A percentile compares a stretch with the other conserved stretches of the same genome.
Conservation (phyloP, 352 stramenopile genomes). For the Peronosclerospora sorghi region DNA sequence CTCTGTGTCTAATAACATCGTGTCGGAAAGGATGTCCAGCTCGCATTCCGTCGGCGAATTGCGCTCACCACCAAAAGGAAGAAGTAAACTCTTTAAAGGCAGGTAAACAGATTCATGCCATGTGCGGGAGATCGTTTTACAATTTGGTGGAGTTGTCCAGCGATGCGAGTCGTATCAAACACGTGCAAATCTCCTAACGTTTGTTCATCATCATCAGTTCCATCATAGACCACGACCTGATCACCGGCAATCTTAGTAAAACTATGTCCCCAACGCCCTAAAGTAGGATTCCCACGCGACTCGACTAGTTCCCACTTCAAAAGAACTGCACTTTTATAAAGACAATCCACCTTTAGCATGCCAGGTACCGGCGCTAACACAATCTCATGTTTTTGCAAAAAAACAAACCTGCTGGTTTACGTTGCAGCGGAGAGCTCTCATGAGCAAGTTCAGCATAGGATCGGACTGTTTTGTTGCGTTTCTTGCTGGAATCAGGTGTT, state of each 20-base stretch:
- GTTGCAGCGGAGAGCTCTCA: constrained; percentile 3
- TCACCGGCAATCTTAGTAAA: constrained; percentile 82
- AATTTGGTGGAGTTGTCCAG: constrained; percentile 84
- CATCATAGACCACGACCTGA: constrained; percentile 86
- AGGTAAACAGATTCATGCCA: constrained; percentile 90
- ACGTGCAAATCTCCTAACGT: constrained; percentile 83
- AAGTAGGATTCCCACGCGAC: constrained; percentile 18
- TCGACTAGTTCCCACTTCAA: constrained; percentile 34
- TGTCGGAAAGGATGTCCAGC: constrained; percentile 66
- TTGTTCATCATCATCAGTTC: constrained; percentile 75
- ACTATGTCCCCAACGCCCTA: constrained; percentile 84
- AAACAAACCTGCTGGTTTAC: constrained; percentile 15
- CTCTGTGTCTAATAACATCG: constrained; percentile 89
- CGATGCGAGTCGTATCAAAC: constrained; percentile 57
- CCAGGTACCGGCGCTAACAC: background rate
- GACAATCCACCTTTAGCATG: constrained; percentile 4
- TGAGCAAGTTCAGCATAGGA: constrained; percentile 8
- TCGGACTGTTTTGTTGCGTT: constrained; percentile 25
- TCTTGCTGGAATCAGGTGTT: constrained; percentile 29
- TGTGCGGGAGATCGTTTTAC: constrained; percentile 74
- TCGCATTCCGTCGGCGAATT: constrained; percentile 35
- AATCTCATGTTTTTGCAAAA: background rate
- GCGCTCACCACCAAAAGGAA: constrained; percentile 90
- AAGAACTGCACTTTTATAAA: constrained; percentile 5
- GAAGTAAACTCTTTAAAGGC: constrained; percentile 75